Conservation (phyloP, 1,284 basidiomycete genomes). For the Trichosporon asahii region DNA sequence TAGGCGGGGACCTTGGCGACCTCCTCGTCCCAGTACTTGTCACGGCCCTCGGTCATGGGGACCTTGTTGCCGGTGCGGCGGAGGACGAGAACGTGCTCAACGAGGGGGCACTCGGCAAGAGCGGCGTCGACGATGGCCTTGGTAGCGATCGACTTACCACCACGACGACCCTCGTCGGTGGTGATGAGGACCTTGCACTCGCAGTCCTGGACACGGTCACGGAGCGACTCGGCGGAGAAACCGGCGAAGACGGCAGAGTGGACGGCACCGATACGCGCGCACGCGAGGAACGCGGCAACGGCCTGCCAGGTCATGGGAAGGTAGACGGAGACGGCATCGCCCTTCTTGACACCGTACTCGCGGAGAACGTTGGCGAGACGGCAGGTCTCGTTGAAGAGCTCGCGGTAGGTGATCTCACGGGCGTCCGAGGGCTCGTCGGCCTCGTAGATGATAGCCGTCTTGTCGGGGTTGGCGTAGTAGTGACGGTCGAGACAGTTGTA, state of each 20-base stretch:
- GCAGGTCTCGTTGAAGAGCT: conserved; percentile 88
- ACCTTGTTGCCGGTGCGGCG: conserved; percentile 82
- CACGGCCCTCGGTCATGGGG: conserved; percentile 77
- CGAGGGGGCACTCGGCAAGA: conserved; percentile 74
- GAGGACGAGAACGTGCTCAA: conserved; percentile 89
- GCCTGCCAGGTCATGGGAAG: conserved; percentile 69
- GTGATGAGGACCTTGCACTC: conserved; percentile 87
- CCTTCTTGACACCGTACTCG: conserved; percentile 86
- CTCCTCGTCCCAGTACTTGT: conserved; percentile 97
- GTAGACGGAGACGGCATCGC: conserved; percentile 90
- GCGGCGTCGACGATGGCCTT: conserved; percentile 91
- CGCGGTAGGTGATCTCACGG: conserved; percentile 70
- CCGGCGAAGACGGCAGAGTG: conserved; percentile 99
- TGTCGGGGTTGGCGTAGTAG: conserved; percentile 80
- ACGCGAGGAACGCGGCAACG: conserved; percentile 91
- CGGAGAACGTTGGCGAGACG: conserved; percentile 89
- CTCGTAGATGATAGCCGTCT: conserved; percentile 97
- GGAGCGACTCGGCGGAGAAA: conserved; percentile 92
- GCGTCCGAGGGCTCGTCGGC: conserved; percentile 89
- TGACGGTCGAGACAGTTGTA: conserved; percentile 96
- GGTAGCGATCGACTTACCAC: conserved; percentile 91
- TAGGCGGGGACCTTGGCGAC: conserved; percentile 77
- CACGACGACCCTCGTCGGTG: conserved; percentile 89
- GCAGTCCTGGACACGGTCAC: conserved; percentile 91
- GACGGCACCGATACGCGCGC: conserved; percentile 92